Base-by-base conservation (phyloP, 805 yeast genomes). In the Yamadazyma insecticola region DNA sequence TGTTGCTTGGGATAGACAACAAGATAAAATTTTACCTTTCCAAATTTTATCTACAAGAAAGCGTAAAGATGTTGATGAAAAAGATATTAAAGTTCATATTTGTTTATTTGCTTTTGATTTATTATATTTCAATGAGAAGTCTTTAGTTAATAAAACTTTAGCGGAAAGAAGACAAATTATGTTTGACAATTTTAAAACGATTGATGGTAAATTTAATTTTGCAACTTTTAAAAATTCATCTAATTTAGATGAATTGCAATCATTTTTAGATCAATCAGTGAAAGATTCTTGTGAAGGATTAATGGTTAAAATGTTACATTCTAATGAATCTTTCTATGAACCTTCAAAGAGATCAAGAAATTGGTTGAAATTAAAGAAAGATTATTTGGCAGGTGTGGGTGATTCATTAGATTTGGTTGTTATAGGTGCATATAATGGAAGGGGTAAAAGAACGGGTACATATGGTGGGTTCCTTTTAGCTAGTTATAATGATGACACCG, bases 401-500 rank as follows among this genome's bases (percentile, higher is more conserved):
- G 98, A 92, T 56, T 88, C 97, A 0, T 63, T 92, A 16, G 98
- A 92, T 54, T 63, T 92, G 35, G 95, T 87, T 11, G 97, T 92
- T 2, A 65, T 92, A 30, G 98, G 98, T 8, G 98, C 95, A 0
- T 92, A 87, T 53, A 76, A 76, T 43, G 98, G 98, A 13, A 78
- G 78, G 36, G 98, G 98, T 26, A 92, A 90, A 57, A 74, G 98
- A 51, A 89, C 97, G 0, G 96, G 95, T 8, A 73, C 82, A 39
- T 92, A 90, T 54, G 98, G 98, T 31, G 98, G 97, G 2, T 92
- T 89, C 50, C 57, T 92, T 23, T 65, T 92, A 30, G 97, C 95
- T 0, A 81, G 94, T 18, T 90, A 87, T 51, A 92, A 92, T 49
- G 78, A 78, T 34, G 96, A 90, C 36, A 74, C 87, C 0, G 97